Conservation (phyloP, 2,329 filamentous ascomycete genomes). For the Penicillium sp. region DNA sequence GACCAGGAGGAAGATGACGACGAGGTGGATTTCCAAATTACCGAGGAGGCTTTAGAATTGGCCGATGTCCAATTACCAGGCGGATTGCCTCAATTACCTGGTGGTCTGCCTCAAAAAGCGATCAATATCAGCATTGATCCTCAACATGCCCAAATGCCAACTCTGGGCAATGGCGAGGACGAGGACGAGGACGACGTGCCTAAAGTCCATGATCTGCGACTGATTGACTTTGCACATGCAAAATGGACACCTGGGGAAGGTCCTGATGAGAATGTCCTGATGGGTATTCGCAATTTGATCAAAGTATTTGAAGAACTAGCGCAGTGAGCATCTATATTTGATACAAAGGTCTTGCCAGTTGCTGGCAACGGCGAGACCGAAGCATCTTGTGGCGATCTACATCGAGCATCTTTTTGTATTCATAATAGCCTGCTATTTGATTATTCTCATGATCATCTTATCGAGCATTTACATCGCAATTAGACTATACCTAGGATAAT, state of each 20-base stretch:
- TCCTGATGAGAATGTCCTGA: conserved; percentile 75
- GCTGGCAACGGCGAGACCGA: conserved; percentile 23
- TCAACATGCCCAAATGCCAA: conserved; percentile 40
- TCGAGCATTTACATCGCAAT: too few species aligned
- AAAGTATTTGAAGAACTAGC: conserved; percentile 65
- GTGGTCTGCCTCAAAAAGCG: conserved; percentile 27
- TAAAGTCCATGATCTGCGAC: conserved; percentile 69
- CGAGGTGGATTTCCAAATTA: conserved; percentile 29
- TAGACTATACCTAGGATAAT: too few species aligned
- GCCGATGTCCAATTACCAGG: conserved; percentile 28
- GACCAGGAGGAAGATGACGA: conserved; percentile 29
- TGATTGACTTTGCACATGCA: conserved; percentile 97
- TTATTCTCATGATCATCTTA: too few species aligned
- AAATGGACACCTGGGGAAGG: conserved; percentile 73
- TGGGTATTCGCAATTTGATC: conserved; percentile 65
- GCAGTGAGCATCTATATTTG: conserved; percentile 6
- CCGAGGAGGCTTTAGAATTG: conserved; percentile 29
- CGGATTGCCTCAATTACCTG: conserved; percentile 26
- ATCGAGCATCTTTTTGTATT: background rate
- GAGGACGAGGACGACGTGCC: conserved; percentile 53
- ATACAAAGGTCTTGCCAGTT: conserved; percentile 14
- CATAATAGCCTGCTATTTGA: too few species aligned
- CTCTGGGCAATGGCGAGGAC: conserved; percentile 47
- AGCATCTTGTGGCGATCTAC: conserved; percentile 1
- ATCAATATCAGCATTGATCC: conserved; percentile 35